These are phyloP conservation scores for Fusarium staphyleae DNA, from an alignment of 2,329 filamentous ascomycete species.

Conservation along the genomic window DNA sequence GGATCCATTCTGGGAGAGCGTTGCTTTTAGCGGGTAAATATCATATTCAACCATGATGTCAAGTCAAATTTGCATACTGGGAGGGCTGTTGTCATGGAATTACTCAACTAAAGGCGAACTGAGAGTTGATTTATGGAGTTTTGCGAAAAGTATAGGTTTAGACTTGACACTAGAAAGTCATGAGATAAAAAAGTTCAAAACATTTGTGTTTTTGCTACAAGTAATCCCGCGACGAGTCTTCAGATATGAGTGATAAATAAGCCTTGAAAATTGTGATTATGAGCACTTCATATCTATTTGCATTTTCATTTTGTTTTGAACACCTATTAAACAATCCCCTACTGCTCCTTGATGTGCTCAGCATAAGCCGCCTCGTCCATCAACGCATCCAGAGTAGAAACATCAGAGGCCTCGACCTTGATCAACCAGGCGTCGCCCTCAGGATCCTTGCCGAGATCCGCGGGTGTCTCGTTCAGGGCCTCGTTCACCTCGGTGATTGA, in stretches of 20 bases:
- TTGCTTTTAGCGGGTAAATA: conserved; percentile 21
- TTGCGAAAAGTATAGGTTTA: conserved; percentile 17
- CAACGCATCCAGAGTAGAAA: conserved; percentile 63
- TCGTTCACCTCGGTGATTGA: conserved; percentile 74
- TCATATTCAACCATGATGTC: conserved; percentile 39
- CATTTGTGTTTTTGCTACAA: neutral
- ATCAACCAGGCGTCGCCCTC: conserved; percentile 84
- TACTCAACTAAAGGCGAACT: conserved; percentile 35
- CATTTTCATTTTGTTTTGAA: conserved; percentile 17
- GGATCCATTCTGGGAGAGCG: conserved; percentile 21
- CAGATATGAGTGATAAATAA: too few species aligned
- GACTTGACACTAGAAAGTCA: conserved; percentile 20
- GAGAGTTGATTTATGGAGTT: conserved; percentile 29
- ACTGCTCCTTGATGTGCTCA: conserved; percentile 33
- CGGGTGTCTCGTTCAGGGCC: conserved; percentile 25
- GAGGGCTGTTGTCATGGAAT: conserved; percentile 24
- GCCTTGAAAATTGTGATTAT: neutral
- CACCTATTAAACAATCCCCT: conserved; percentile 17
- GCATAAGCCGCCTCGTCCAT: conserved; percentile 75
- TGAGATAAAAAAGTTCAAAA: conserved; percentile 4
- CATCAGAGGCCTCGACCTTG: conserved; percentile 73
- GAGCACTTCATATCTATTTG: conserved; percentile 27
- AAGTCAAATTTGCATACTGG: conserved; percentile 16
- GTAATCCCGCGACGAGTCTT: too few species aligned
- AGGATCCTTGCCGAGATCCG: conserved; percentile 72